Percentiles rank a stretch among this genome's conserved stretches.
Evolutionary conservation across 1,284 basidiomycete genomes (phyloP).

Genomic region (Anthracocystis setariae): DNA sequence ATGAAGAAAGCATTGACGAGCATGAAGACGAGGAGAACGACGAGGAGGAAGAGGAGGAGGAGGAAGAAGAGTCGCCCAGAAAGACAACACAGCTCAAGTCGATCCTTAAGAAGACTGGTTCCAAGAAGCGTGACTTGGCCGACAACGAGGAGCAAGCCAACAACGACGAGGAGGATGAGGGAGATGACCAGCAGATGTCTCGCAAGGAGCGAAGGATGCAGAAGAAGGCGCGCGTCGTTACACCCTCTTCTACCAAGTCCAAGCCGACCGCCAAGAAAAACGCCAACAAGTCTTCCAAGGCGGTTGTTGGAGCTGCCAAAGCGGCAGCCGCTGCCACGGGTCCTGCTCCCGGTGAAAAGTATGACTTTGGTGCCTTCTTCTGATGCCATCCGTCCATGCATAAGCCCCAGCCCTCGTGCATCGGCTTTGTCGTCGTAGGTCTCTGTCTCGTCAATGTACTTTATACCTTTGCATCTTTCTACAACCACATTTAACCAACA

Average conservation of each 20-base stretch:
- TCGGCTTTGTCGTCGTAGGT: not conserved
- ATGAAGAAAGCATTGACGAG: conserved; percentile 24
- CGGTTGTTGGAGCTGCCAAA: conserved; percentile 26
- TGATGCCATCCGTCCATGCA: no score
- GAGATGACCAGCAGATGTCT: conserved; percentile 21
- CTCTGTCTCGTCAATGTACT: conserved; percentile 34
- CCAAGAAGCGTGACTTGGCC: conserved; percentile 28
- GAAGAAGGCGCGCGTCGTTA: conserved; percentile 43
- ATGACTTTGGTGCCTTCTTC: conserved; percentile 60
- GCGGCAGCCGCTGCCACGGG: conserved; percentile 38
- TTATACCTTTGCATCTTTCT: conserved; percentile 35
- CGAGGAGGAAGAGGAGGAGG: conserved; percentile 43
- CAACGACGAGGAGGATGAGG: conserved; percentile 21
- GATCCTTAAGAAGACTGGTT: conserved; percentile 43
- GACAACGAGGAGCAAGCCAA: conserved; percentile 16
- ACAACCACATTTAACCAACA: conserved; percentile 2
- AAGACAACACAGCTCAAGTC: conserved; percentile 38
- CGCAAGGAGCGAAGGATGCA: conserved; percentile 41
- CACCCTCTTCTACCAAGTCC: conserved; percentile 24
- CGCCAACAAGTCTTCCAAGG: conserved; percentile 22
- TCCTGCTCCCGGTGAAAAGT: conserved; percentile 58
- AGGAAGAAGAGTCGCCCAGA: conserved; percentile 20
- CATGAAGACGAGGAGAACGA: conserved; percentile 39
- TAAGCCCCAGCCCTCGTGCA: not conserved
- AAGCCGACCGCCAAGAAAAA: conserved; percentile 29